Conservation (phyloP, 1,284 basidiomycete genomes). For the Pyrrhoderma lamaoense region DNA sequence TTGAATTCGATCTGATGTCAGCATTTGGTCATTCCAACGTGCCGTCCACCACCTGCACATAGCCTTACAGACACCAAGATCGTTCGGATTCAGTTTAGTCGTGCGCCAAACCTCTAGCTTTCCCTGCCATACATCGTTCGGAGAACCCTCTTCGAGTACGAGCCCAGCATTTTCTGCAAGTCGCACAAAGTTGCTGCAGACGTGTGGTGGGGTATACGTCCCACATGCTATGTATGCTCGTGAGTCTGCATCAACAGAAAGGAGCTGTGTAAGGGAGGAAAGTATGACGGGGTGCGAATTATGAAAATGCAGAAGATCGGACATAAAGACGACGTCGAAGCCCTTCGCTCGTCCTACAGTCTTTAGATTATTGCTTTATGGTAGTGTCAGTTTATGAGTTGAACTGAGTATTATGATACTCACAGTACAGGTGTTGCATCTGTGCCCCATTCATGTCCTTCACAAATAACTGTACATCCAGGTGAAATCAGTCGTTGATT, state of each 20-base stretch:
- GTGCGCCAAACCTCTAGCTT: slow-evolving; percentile 11
- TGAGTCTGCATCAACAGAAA: slow-evolving; percentile 35
- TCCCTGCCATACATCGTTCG: slow-evolving; percentile 20
- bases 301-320: slow-evolving; percentile 63
- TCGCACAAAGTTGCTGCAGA: slow-evolving; percentile 49
- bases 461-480: slow-evolving; percentile 36
- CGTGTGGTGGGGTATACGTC: slow-evolving; percentile 47
- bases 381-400: not conserved
- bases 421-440: slow-evolving; percentile 43
- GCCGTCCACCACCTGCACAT: slow-evolving; percentile 24
- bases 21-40: slow-evolving; percentile 21
- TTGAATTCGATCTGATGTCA: not conserved
- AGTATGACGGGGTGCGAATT: slow-evolving; percentile 52
- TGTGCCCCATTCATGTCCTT: slow-evolving; percentile 59
- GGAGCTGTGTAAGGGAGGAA: slow-evolving; percentile 39
- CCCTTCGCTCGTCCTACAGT: slow-evolving; percentile 22
- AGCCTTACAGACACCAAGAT: slow-evolving; percentile 20
- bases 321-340: slow-evolving; percentile 57
- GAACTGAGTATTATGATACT: slow-evolving; percentile 21
- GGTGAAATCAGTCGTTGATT: slow-evolving; percentile 34
- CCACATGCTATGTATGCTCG: slow-evolving; percentile 56
- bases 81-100: slow-evolving; percentile 7
- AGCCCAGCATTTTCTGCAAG: slow-evolving; percentile 38
- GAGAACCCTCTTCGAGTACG: slow-evolving; percentile 35
- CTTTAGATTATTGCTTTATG: not conserved